phyloP scores from a whole-genome alignment of 371 early-diverging fungal genomes.

The Dichotomocladium elegans region DNA sequence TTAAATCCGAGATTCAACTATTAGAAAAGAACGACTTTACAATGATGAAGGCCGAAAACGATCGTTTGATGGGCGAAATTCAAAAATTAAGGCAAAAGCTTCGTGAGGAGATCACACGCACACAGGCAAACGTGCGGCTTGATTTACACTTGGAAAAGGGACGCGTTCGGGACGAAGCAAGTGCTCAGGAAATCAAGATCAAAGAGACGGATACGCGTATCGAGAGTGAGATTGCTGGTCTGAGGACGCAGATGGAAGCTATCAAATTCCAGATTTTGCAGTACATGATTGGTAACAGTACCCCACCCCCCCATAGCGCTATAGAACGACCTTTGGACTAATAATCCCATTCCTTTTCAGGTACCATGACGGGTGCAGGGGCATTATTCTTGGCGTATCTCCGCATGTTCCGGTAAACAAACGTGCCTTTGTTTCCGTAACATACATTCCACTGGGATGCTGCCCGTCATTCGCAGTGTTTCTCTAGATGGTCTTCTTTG shows the following conservation, averaged over 20 bases:
- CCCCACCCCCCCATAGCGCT: background rate
- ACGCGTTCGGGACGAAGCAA: slow-evolving; percentile 80
- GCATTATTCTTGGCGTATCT: slow-evolving; percentile 70
- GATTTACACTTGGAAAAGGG: slow-evolving; percentile 91
- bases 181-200: slow-evolving; percentile 80
- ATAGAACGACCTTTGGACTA: no score
- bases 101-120: slow-evolving; percentile 79
- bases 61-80: slow-evolving; percentile 72
- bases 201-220: slow-evolving; percentile 85
- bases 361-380: slow-evolving; percentile 82
- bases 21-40: slow-evolving; percentile 90
- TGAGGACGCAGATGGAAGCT: slow-evolving; percentile 89
- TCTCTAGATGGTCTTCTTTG: no score
- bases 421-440: slow-evolving; percentile 4
- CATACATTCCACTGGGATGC: no score
- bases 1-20: slow-evolving; percentile 84
- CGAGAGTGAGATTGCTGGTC: slow-evolving; percentile 81
- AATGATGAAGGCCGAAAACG: slow-evolving; percentile 80
- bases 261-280: slow-evolving; percentile 85
- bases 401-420: slow-evolving; percentile 58
- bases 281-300: slow-evolving; percentile 62
- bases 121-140: slow-evolving; percentile 84
- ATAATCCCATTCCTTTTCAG: slow-evolving; percentile 13
- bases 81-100: slow-evolving; percentile 76
- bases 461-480: no score